A percentile compares a stretch with the other conserved stretches of the same genome.
Evolutionary conservation across 164 flowering plant genomes (phyloP).

Genomic region (Cinnamomum chago): DNA sequence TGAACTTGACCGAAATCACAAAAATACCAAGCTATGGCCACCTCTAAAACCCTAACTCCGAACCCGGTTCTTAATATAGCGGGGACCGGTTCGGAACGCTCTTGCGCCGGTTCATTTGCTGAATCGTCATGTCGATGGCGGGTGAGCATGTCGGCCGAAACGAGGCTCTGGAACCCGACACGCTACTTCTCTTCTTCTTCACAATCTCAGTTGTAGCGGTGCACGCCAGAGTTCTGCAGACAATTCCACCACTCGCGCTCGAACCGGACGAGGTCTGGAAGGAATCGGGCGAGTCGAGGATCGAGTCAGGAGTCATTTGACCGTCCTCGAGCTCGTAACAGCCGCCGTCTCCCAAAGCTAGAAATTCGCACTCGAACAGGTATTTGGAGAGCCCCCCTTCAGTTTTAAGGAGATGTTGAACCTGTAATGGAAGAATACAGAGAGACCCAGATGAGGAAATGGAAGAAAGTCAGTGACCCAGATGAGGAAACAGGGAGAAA

Average conservation of each 20-base stretch:
- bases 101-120: constrained; percentile 53
- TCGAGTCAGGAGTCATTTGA: constrained; percentile 60
- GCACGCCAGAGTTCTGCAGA: constrained; percentile 33
- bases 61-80: constrained; percentile 30
- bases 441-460: constrained; percentile 1
- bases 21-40: background rate
- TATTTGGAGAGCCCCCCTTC: constrained; percentile 45
- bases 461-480: background rate
- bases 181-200: constrained; percentile 60
- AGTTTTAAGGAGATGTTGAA: constrained; percentile 41
- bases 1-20: constrained; percentile 7
- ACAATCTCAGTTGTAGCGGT: constrained; percentile 65
- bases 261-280: constrained; percentile 40
- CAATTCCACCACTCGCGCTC: constrained; percentile 28
- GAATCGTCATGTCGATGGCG: constrained; percentile 18
- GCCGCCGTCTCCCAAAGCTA: constrained; percentile 35
- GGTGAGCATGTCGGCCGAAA: constrained; percentile 34
- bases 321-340: constrained; percentile 41
- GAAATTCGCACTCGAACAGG: constrained; percentile 44
- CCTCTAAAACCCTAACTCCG: no score
- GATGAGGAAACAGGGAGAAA: background rate
- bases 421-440: constrained; percentile 24
- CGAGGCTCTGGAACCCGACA: constrained; percentile 21
- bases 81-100: constrained; percentile 69
- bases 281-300: constrained; percentile 55